phyloP scores from a whole-genome alignment of 257 asterid species.

The Paraleonurus japonicus region DNA sequence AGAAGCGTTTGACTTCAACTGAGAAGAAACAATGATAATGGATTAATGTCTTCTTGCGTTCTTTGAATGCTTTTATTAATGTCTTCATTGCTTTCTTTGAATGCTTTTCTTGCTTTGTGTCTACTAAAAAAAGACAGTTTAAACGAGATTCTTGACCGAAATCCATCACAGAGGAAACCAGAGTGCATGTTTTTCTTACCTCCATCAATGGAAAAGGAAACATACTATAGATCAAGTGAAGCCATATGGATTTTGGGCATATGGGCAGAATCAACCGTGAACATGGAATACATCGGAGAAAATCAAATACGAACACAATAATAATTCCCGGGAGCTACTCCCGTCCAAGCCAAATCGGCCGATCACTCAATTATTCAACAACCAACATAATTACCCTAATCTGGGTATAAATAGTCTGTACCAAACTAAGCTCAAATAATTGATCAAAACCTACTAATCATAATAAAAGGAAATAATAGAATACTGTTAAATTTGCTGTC shows the following conservation, averaged over 20 bases:
- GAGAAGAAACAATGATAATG: neutral
- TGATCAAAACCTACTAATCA: no score
- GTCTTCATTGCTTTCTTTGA: neutral
- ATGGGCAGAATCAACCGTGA: conserved; percentile 20
- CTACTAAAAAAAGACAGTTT: neutral
- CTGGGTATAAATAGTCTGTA: no score
- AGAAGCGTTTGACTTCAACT: conserved; percentile 9
- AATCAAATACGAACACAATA: no score
- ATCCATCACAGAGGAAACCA: neutral
- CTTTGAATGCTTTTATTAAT: no score
- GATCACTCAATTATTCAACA: no score
- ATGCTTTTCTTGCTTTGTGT: neutral
- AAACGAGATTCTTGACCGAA: neutral
- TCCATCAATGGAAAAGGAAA: conserved; percentile 32
- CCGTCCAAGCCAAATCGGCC: no score
- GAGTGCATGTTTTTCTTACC: conserved; percentile 5
- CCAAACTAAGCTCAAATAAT: no score
- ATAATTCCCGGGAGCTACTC: no score
- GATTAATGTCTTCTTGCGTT: neutral
- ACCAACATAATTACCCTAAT: no score
- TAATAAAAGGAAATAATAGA: no score
- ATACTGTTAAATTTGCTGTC: no score
- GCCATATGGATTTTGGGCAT: conserved; percentile 33
- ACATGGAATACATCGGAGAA: conserved; percentile 35
- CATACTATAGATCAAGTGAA: conserved; percentile 19